A percentile compares a stretch with the other conserved stretches of the same genome.
phyloP scores from a whole-genome alignment of 1,139 yeast genomes.

The Zygotorulaspora mrakii region DNA sequence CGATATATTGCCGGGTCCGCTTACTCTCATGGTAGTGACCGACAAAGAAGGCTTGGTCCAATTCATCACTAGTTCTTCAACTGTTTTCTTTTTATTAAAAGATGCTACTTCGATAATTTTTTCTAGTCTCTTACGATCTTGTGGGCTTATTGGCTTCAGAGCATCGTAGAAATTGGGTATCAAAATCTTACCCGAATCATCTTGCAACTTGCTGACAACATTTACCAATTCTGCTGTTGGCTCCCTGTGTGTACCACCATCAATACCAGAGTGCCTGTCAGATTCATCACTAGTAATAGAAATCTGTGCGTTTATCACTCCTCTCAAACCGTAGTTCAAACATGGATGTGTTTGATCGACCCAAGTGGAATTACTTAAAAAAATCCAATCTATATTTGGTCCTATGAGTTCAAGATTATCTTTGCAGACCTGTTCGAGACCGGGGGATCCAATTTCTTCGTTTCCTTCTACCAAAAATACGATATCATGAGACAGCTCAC shows the following conservation, averaged over 20 bases:
- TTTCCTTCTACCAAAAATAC: conserved; percentile 89
- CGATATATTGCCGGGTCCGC: conserved; percentile 87
- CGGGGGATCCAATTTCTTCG: conserved; percentile 89
- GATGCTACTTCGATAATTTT: conserved; percentile 50
- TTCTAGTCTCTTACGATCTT: conserved; percentile 58
- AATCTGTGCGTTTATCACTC: conserved; percentile 78
- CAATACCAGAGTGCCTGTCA: conserved; percentile 94
- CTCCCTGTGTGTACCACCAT: conserved; percentile 87
- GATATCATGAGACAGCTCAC: conserved; percentile 63
- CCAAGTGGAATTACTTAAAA: conserved; percentile 92
- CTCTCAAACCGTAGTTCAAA: conserved; percentile 88
- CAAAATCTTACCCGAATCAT: conserved; percentile 53
- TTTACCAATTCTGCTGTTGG: conserved; percentile 85
- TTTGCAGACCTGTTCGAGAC: conserved; percentile 65
- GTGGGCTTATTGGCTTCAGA: conserved; percentile 51
- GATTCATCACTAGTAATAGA: conserved; percentile 68
- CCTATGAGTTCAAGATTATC: conserved; percentile 55
- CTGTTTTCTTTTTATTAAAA: conserved; percentile 36
- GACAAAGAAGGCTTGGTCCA: conserved; percentile 93
- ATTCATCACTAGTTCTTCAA: conserved; percentile 64
- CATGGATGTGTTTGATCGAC: conserved; percentile 86
- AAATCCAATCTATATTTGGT: conserved; percentile 71
- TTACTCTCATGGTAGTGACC: conserved; percentile 77
- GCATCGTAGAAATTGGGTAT: conserved; percentile 71
- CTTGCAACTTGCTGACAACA: conserved; percentile 59